These are phyloP conservation scores for Solanum ossicruentum DNA, from an alignment of 257 asterid species.

Conservation along the genomic window DNA sequence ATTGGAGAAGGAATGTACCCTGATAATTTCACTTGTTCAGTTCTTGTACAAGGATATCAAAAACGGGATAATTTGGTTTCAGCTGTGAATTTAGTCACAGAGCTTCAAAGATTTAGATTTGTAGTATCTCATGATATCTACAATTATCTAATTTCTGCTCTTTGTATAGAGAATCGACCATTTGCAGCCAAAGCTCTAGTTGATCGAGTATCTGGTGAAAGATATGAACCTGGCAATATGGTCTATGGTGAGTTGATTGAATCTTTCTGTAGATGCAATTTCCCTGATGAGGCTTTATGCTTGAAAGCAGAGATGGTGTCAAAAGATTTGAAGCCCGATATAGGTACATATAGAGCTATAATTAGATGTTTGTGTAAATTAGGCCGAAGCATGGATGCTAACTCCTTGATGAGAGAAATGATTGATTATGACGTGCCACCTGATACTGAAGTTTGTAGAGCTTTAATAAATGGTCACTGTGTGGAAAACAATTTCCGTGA, in stretches of 20 bases:
- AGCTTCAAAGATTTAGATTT: conserved; percentile 45
- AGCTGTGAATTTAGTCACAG: conserved; percentile 58
- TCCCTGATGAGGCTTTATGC: conserved; percentile 39
- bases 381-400: conserved; percentile 47
- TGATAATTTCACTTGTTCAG: conserved; percentile 54
- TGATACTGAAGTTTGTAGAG: conserved; percentile 48
- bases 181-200: conserved; percentile 70
- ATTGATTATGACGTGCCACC: conserved; percentile 34
- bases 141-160: conserved; percentile 39
- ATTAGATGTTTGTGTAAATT: conserved; percentile 47
- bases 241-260: conserved; percentile 37
- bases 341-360: conserved; percentile 38
- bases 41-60: conserved; percentile 61
- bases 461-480: conserved; percentile 46
- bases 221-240: conserved; percentile 29
- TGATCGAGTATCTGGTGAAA: conserved; percentile 32
- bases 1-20: conserved; percentile 45
- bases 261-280: conserved; percentile 50
- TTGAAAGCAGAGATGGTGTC: conserved; percentile 41
- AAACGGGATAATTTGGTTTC: conserved; percentile 48
- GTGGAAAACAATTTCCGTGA: conserved; percentile 24
- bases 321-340: conserved; percentile 33
- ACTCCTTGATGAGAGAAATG: conserved; percentile 57
- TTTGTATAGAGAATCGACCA: conserved; percentile 63
- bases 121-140: conserved; percentile 41